Conservation (phyloP, 169 alveolate genomes). For the Plasmodium chabaudi region DNA sequence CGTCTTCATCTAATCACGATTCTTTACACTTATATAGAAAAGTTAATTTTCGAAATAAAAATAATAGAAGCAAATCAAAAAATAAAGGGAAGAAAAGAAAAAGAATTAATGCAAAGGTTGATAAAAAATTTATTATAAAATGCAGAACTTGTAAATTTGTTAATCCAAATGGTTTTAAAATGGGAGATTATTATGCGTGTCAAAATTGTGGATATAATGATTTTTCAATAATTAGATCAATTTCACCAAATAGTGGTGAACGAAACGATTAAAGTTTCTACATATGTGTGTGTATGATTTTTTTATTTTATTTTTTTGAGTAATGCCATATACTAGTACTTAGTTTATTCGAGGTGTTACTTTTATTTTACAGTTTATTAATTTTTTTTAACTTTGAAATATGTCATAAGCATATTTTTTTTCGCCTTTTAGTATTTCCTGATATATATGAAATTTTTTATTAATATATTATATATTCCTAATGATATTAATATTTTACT, state of each 20-base stretch:
- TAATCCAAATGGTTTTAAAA: conserved; percentile 61
- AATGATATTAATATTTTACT: background rate
- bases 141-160: conserved; percentile 56
- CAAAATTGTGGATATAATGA: conserved; percentile 73
- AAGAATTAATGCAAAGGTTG: conserved; percentile 50
- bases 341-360: background rate
- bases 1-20: conserved; percentile 67
- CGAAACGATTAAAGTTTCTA: background rate
- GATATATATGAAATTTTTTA: background rate
- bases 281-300: background rate
- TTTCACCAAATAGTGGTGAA: conserved; percentile 54
- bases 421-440: background rate
- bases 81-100: conserved; percentile 41
- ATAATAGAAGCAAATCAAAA: conserved; percentile 53
- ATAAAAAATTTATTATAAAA: conserved; percentile 60
- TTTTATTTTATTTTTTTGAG: background rate
- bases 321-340: background rate
- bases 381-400: background rate
- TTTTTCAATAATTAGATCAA: conserved; percentile 51
- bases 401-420: background rate
- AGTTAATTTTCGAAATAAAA: conserved; percentile 37
- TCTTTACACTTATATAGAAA: conserved; percentile 41
- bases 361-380: background rate
- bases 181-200: conserved; percentile 56
- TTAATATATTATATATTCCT: background rate